phyloP scores from a whole-genome alignment of 2,329 filamentous ascomycete species.

The Xylariaceae sp. region DNA sequence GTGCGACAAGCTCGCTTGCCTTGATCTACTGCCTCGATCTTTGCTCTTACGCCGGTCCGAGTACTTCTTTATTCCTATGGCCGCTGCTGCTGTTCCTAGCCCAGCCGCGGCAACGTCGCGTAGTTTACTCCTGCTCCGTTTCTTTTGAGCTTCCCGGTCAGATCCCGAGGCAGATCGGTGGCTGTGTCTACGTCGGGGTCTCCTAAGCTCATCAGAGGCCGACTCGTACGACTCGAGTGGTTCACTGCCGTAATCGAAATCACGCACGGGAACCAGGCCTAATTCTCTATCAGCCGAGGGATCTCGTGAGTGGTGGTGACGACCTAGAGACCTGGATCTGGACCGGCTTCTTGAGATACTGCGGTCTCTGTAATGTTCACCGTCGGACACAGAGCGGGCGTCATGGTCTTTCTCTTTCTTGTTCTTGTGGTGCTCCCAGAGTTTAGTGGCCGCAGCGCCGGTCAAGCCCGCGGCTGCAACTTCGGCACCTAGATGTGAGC shows the following conservation, averaged over 20 bases:
- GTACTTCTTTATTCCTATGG: constrained; percentile 58
- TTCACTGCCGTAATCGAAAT: constrained; percentile 58
- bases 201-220: constrained; percentile 40
- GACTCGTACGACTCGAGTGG: constrained; percentile 49
- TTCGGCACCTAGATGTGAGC: constrained; percentile 39
- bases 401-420: constrained; percentile 56
- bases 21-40: constrained; percentile 31
- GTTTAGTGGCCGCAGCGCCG: constrained; percentile 54
- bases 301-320: constrained; percentile 43
- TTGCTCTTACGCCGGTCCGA: constrained; percentile 43
- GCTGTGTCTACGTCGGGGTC: constrained; percentile 35
- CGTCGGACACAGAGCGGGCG: constrained; percentile 31
- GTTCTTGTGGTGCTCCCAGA: constrained; percentile 56
- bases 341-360: constrained; percentile 43
- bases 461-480: constrained; percentile 56
- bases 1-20: constrained; percentile 26
- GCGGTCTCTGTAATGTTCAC: constrained; percentile 33
- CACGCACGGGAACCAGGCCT: constrained; percentile 45
- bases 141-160: constrained; percentile 35
- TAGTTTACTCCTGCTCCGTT: constrained; percentile 50
- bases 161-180: constrained; percentile 33
- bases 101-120: constrained; percentile 51
- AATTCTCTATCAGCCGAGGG: constrained; percentile 57
- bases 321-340: constrained; percentile 33
- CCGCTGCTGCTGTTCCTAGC: constrained; percentile 53